Evolutionary conservation across 1,139 yeast species (phyloP).

Genomic region (Geotrichum carabidarum): DNA sequence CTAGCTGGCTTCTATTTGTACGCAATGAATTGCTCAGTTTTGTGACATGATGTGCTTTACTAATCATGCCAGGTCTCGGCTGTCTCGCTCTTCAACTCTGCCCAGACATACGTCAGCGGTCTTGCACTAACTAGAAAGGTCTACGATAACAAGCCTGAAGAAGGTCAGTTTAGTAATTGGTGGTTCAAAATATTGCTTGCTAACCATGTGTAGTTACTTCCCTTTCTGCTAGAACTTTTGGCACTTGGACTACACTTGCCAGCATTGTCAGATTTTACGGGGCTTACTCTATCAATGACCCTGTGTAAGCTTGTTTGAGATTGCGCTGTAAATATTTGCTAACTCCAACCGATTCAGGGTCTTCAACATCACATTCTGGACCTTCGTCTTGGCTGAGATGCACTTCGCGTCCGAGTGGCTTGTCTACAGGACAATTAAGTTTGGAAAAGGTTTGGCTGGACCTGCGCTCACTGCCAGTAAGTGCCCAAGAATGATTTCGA

Average conservation of each 20-base stretch:
- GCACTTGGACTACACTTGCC: constrained; percentile 93
- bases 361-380: constrained; percentile 72
- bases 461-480: constrained; percentile 60
- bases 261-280: constrained; percentile 82
- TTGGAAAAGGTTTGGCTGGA: constrained; percentile 85
- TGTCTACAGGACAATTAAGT: constrained; percentile 66
- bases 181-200: not conserved
- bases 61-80: constrained; percentile 58
- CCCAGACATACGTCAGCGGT: constrained; percentile 79
- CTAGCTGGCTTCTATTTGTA: constrained; percentile 64
- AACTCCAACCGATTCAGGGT: constrained; percentile 34
- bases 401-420: constrained; percentile 87
- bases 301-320: constrained; percentile 39
- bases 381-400: constrained; percentile 75
- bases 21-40: constrained; percentile 20
- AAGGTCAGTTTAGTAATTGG: constrained; percentile 32
- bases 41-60: not conserved
- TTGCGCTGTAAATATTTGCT: not conserved
- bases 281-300: constrained; percentile 65
- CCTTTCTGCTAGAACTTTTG: constrained; percentile 89
- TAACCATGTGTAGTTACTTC: constrained; percentile 46
- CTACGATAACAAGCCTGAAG: constrained; percentile 59
- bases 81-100: constrained; percentile 84
- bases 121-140: constrained; percentile 71
- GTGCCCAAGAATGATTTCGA: not conserved